A percentile compares a stretch with the other conserved stretches of the same genome.
Evolutionary conservation across 306 rosid species (phyloP).

Genomic region (Glycine tomentella): DNA sequence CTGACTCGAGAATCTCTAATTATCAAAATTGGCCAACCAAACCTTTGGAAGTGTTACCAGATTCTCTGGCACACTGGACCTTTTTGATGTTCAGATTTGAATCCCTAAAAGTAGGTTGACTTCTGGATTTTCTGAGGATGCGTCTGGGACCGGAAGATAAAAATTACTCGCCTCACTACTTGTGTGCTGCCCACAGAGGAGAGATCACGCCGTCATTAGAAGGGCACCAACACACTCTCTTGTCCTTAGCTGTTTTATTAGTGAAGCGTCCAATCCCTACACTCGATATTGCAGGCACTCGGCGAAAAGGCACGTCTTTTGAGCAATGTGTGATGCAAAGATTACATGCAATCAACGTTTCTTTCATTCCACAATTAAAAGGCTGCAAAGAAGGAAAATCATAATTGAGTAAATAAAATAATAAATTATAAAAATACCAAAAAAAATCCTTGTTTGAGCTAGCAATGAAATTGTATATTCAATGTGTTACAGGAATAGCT

Average conservation of each 20-base stretch:
- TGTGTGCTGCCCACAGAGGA: background rate
- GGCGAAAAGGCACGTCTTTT: background rate
- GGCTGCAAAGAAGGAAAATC: conserved; percentile 24
- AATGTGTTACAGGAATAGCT: too few species aligned
- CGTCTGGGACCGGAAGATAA: background rate
- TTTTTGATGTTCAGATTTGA: conserved; percentile 21
- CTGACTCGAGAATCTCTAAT: background rate
- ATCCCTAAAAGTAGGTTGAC: too few species aligned
- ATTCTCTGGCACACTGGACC: background rate
- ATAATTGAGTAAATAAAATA: background rate
- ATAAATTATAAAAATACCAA: background rate
- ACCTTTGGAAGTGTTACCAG: background rate
- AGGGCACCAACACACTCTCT: too few species aligned
- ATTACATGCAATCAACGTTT: conserved; percentile 29
- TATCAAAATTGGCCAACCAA: background rate
- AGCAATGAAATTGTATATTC: conserved; percentile 5
- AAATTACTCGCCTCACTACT: background rate
- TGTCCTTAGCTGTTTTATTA: too few species aligned
- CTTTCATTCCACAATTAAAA: conserved; percentile 19
- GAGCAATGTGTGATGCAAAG: background rate
- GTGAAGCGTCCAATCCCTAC: too few species aligned
- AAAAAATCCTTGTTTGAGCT: background rate
- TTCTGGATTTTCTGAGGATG: conserved; percentile 22
- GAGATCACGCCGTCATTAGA: too few species aligned
- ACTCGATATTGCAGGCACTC: background rate